Conservation (phyloP, 1,139 yeast species). For the Scheffersomyces segobiensis region DNA sequence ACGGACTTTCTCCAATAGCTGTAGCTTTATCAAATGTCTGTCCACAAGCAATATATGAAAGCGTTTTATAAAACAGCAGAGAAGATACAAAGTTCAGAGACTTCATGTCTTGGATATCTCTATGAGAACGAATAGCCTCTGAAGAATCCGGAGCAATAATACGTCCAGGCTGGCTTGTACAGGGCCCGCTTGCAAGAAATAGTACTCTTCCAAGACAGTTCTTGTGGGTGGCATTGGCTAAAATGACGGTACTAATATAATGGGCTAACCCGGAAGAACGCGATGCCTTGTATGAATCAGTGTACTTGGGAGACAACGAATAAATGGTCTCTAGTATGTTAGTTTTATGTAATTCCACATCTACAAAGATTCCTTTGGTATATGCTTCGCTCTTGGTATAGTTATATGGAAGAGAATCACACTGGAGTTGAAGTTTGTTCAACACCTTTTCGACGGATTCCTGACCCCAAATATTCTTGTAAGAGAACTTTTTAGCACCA, state of each 20-base stretch:
- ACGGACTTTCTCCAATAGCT: conserved; percentile 14
- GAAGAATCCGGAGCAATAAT: conserved; percentile 18
- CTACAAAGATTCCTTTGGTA: conserved; percentile 5
- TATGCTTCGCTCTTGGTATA: conserved; percentile 12
- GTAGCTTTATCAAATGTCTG: conserved; percentile 22
- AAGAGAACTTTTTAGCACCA: background rate
- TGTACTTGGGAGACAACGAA: conserved; percentile 22
- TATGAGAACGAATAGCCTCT: conserved; percentile 31
- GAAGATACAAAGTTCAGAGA: conserved; percentile 27
- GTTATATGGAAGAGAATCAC: conserved; percentile 3
- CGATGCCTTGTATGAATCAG: conserved; percentile 29
- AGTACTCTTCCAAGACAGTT: conserved; percentile 26
- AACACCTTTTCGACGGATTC: conserved; percentile 5
- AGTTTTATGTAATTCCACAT: conserved; percentile 3
- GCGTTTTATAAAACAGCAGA: conserved; percentile 27
- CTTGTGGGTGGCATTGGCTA: conserved; percentile 18
- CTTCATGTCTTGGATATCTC: conserved; percentile 30
- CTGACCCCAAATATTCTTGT: conserved; percentile 4
- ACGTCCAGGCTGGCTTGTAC: conserved; percentile 35
- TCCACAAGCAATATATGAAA: conserved; percentile 35
- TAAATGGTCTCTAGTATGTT: conserved; percentile 13
- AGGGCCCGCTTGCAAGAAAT: conserved; percentile 38
- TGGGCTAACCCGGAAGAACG: conserved; percentile 37
- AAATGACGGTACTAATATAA: conserved; percentile 21
- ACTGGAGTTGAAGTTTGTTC: conserved; percentile 8